Percentiles rank a stretch among this genome's conserved stretches.
phyloP scores from a whole-genome alignment of 176 grass and related monocot species.

The Lolium rigidum region DNA sequence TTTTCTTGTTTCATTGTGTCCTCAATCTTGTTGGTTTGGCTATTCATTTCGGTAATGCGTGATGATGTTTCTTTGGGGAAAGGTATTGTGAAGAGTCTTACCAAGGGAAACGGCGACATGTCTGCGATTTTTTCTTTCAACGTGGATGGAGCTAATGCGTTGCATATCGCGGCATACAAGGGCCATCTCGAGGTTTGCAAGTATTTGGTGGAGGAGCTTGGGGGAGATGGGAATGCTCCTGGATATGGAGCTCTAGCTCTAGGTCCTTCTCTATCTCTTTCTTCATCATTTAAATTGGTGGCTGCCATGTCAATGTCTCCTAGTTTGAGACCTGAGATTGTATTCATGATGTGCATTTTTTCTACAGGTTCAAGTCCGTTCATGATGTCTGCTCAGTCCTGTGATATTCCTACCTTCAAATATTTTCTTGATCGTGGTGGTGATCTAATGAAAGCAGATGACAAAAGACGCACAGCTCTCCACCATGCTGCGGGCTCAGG shows the following conservation, averaged over 20 bases:
- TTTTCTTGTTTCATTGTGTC: background rate
- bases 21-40: background rate
- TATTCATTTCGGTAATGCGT: background rate
- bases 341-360: background rate
- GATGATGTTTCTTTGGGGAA: constrained; percentile 4
- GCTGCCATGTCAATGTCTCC: background rate
- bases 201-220: too few species aligned
- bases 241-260: background rate
- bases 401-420: constrained; percentile 32
- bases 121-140: background rate
- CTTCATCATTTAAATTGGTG: too few species aligned
- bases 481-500: constrained; percentile 30
- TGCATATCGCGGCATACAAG: background rate
- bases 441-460: too few species aligned
- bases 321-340: background rate
- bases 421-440: constrained; percentile 37
- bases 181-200: constrained; percentile 19
- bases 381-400: background rate
- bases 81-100: background rate
- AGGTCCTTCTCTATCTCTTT: constrained; percentile 11
- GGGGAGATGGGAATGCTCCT: constrained; percentile 7
- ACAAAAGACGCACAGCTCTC: background rate
- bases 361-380: constrained; percentile 9
- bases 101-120: background rate
- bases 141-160: background rate